Evolutionary conservation across 768 basidiomycete species (phyloP), one percentile per base, ranked within the genome.

Genomic region (Pulveroboletus sp.): DNA sequence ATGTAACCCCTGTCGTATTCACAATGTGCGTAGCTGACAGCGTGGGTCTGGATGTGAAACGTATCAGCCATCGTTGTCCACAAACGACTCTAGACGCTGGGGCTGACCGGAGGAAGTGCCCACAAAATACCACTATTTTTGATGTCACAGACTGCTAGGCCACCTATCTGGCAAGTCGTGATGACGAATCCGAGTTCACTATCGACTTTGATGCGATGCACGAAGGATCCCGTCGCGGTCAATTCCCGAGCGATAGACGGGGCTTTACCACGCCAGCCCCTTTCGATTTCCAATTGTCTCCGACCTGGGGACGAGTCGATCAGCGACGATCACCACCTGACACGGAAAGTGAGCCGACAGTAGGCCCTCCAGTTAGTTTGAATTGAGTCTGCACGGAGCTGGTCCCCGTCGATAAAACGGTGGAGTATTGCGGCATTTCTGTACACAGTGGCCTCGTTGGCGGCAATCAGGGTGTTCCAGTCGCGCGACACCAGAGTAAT

Each of bases 161-260:
- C 85, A 0, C 86, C 86, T 9, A 54, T 50, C 6, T 63, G 62
- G 38, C 71, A 71, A 0, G 86, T 88, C 3, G 77, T 76, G 37
- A 90, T 77, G 43, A 85, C 69, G 21, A 84, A 72, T 3, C 80
- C 78, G 9, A 71, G 73, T 30, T 72, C 65, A 57, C 86, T 80
- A 49, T 92, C 89, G 18, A 86, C 76, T 67, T 91, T 91, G 69
- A 90, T 81, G 7, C 86, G 80, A 65, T 90, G 86, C 0, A 86
- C 80, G 5, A 62, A 57, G 24, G 56, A 54, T 18, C 75, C 71
- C 6, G 71, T 57, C 8, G 62, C 49, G 1, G 60, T 54, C 33
- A 77, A 64, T n/a, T 67, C 51, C 18, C 64, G 73, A 12, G 69
- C 58, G 3, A 55, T 54, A 10, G 78, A 78, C 3, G 73, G 70